Base-by-base conservation (phyloP, 202 grass and related monocot genomes). In the Brachypodium distachyon region DNA sequence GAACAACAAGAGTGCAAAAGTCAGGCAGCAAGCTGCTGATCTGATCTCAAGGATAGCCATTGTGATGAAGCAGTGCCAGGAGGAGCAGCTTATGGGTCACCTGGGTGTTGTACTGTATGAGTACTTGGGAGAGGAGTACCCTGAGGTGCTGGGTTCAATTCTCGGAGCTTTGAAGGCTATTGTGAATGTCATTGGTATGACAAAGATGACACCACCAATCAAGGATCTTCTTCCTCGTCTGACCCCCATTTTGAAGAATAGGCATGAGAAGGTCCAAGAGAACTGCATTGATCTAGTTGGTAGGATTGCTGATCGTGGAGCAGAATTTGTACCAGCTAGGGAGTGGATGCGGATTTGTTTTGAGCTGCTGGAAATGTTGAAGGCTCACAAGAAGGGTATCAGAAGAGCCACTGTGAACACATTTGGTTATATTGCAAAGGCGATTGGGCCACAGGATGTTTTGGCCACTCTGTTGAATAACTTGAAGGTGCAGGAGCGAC, bases 261-360 rank as follows among this genome's bases (percentile, higher is more conserved):
- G 95, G 70, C 95, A 98, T 3, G 95, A 98, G 70, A 98, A 98
- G 70, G 95, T 98, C 48, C 95, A 98, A 80, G 95, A 98, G 77
- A 98, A 98, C 73, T 98, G 91, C 69, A 98, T 98, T 37, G 96
- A 99, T 58, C 86, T 99, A 66, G 96, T 99, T 71, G 96, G 96
- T 81, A 78, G 96, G 64, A 99, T 99, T 90, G 92, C 89, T 74
- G 96, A 96, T 71, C 92, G 92, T 85, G 92, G 96, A 80, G 96
- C 96, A 60, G 96, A 99, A 75, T 99, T 95, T 61, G 96, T 99
- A 17, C 91, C 92, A 32, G 96, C 96, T 12, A 93, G 96, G 77
- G 96, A 99, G 58, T 99, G 96, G 96, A 99, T 99, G 96, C 91
- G 92, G 76, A 99, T 99, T 66, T 99, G 96, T 40, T 99, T 99